Evolutionary conservation across 2,329 filamentous ascomycete genomes (phyloP).

Genomic region (Fusarium chuoi): DNA sequence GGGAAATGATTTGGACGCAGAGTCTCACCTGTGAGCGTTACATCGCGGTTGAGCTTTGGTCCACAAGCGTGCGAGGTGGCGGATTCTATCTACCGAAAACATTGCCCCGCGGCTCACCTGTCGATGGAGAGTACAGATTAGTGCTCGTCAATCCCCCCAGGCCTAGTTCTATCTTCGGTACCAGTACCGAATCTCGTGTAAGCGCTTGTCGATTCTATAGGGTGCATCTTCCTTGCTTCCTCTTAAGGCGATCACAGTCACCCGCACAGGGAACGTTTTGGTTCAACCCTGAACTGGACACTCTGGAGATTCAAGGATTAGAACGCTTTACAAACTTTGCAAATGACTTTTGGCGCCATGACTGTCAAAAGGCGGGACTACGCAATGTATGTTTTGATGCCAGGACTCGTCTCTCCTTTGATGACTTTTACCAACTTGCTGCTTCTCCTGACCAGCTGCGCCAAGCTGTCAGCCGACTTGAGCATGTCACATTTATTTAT

Average conservation of each 20-base stretch:
- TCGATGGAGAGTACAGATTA: neutral
- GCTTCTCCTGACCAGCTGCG: neutral
- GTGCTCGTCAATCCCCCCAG: neutral
- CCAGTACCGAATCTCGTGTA: neutral
- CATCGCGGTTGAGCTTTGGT: neutral
- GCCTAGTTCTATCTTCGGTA: neutral
- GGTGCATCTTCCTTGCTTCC: neutral
- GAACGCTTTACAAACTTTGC: neutral
- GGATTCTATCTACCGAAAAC: neutral
- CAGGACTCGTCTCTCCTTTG: accelerated
- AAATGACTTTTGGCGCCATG: neutral
- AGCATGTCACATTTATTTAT: neutral
- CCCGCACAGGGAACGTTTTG: neutral
- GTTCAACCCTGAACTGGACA: neutral
- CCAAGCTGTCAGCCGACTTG: neutral
- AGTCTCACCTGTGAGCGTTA: neutral
- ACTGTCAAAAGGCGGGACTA: neutral
- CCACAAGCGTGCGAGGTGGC: accelerated
- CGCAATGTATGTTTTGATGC: neutral
- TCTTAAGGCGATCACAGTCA: neutral
- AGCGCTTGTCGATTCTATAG: neutral
- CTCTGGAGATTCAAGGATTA: neutral
- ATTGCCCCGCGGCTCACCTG: accelerated
- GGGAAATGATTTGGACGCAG: neutral
- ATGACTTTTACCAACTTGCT: neutral